A percentile compares a stretch with the other conserved stretches of the same genome.
These are phyloP conservation scores for Jaapia argillacea DNA, from an alignment of 768 basidiomycete species.

Conservation along the genomic window DNA sequence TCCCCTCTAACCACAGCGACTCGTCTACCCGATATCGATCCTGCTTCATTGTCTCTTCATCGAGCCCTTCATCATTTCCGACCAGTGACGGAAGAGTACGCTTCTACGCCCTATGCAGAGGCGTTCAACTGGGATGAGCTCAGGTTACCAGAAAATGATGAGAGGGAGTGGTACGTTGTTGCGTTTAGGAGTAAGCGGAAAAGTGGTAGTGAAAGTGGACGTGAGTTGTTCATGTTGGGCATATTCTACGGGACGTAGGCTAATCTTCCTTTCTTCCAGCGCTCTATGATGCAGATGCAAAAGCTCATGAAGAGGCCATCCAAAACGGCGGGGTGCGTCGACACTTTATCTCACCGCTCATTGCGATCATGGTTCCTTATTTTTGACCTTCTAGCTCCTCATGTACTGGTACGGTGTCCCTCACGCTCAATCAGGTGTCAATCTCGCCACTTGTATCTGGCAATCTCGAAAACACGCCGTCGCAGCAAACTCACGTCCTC, in stretches of 20 bases:
- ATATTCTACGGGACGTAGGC: not conserved
- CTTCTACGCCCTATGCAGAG: conserved; percentile 48
- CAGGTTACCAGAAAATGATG: conserved; percentile 53
- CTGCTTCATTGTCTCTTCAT: conserved; percentile 76
- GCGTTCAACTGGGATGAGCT: conserved; percentile 89
- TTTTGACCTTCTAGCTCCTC: conserved; percentile 41
- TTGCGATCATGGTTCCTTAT: conserved; percentile 5
- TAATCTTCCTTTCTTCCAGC: conserved; percentile 28
- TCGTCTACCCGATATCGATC: conserved; percentile 78
- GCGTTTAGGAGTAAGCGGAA: conserved; percentile 78
- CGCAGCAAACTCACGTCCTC: conserved; percentile 68
- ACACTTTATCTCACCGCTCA: not conserved
- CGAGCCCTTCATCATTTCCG: conserved; percentile 73
- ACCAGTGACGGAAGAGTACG: conserved; percentile 53
- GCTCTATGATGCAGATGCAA: conserved; percentile 78
- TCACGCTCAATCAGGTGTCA: conserved; percentile 62
- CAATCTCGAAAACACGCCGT: conserved; percentile 78
- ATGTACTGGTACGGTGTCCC: conserved; percentile 95
- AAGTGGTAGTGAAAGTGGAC: conserved; percentile 53
- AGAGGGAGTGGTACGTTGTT: conserved; percentile 88
- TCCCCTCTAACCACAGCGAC: conserved; percentile 51
- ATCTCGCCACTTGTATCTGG: conserved; percentile 96
- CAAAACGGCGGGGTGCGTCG: conserved; percentile 68
- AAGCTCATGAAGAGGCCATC: conserved; percentile 90
- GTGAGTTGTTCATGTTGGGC: conserved; percentile 36